These are phyloP conservation scores for Melastoma malabathricum DNA, from an alignment of 345 rosid species.

Conservation along the genomic window DNA sequence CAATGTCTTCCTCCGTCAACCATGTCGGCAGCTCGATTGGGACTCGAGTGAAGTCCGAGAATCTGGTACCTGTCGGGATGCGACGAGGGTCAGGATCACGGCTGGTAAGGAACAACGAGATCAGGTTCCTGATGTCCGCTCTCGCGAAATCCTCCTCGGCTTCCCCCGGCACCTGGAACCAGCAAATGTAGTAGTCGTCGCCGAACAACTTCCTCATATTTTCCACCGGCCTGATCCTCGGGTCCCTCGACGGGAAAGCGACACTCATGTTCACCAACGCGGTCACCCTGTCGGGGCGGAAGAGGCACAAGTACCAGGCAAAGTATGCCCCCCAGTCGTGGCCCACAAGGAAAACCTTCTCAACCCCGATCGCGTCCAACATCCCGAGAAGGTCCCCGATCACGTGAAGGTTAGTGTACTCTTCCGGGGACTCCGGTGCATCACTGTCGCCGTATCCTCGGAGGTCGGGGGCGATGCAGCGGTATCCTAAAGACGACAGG, in stretches of 20 bases:
- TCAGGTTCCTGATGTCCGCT: conserved; percentile 27
- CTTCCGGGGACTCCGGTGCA: conserved; percentile 27
- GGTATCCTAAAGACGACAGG: conserved; percentile 55
- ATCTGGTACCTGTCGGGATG: conserved; percentile 10
- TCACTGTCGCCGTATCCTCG: conserved; percentile 75
- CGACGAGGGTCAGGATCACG: conserved; percentile 32
- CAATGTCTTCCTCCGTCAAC: conserved; percentile 33
- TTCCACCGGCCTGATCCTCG: conserved; percentile 34
- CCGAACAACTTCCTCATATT: conserved; percentile 30
- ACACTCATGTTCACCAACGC: conserved; percentile 24
- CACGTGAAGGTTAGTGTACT: conserved; percentile 36
- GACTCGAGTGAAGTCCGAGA: conserved; percentile 26
- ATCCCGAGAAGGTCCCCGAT: conserved; percentile 38
- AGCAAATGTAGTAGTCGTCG: conserved; percentile 67
- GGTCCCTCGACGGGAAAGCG: conserved; percentile 39
- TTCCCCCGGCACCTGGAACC: conserved; percentile 61
- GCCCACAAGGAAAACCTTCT: conserved; percentile 24
- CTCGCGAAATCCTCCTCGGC: conserved; percentile 55
- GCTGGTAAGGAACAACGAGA: conserved; percentile 23
- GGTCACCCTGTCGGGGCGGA: conserved; percentile 27
- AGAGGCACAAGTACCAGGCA: conserved; percentile 34
- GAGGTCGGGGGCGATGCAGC: conserved; percentile 73
- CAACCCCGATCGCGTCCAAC: conserved; percentile 21
- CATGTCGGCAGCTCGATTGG: conserved; percentile 39
- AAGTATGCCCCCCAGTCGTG: conserved; percentile 41